Evolutionary conservation across 202 grass and related monocot genomes (phyloP).

Genomic region (Zoysia matrella): DNA sequence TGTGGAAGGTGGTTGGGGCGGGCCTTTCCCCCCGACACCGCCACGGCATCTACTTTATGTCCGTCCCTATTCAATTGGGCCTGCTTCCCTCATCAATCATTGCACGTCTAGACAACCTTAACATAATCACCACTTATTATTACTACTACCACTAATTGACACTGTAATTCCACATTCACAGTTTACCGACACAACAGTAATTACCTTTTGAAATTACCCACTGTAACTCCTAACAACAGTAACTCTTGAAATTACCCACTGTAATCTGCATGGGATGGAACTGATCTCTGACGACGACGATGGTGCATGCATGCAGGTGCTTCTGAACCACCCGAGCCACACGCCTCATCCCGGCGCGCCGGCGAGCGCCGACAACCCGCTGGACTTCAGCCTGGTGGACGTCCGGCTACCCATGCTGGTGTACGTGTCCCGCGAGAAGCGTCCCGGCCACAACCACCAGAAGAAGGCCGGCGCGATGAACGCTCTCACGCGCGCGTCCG

Average conservation of each 20-base stretch:
- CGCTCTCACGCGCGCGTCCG: constrained; percentile 78
- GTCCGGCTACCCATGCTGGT: constrained; percentile 81
- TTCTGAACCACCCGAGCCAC: constrained; percentile 57
- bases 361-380: constrained; percentile 55
- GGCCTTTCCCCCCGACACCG: constrained; percentile 51
- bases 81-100: too few relatives aligned
- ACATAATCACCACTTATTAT: too few relatives aligned
- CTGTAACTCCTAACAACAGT: background rate
- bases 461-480: constrained; percentile 99
- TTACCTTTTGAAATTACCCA: background rate
- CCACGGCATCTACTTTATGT: constrained; percentile 30
- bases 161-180: too few relatives aligned
- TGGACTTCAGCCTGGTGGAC: constrained; percentile 76
- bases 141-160: too few relatives aligned
- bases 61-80: constrained; percentile 19
- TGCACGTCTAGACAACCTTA: too few relatives aligned
- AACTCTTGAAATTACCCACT: too few relatives aligned
- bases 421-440: constrained; percentile 88
- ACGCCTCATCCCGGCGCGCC: constrained; percentile 37
- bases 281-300: background rate
- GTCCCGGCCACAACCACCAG: constrained; percentile 78
- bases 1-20: constrained; percentile 48
- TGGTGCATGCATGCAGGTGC: constrained; percentile 37
- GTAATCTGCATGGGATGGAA: too few relatives aligned
- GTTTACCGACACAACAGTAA: too few relatives aligned